Evolutionary conservation across 306 rosid genomes (phyloP).

Genomic region (Prunus dulcis): DNA sequence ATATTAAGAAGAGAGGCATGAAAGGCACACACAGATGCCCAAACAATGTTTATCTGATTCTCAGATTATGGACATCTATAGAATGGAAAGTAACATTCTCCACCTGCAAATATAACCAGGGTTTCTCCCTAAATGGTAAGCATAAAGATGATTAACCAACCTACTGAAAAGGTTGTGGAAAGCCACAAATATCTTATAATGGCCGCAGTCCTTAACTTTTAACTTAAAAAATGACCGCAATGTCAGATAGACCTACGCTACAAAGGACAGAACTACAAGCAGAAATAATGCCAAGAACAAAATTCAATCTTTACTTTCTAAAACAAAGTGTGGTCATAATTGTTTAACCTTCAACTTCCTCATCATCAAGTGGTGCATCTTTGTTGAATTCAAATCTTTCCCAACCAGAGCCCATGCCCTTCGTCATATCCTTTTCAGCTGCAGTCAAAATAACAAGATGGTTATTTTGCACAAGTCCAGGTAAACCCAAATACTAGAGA

Average conservation of each 20-base stretch:
- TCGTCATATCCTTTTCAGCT: conserved; percentile 64
- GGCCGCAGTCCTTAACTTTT: neutral
- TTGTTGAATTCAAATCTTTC: conserved; percentile 82
- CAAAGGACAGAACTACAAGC: neutral
- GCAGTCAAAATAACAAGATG: conserved; percentile 25
- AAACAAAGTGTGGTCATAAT: neutral
- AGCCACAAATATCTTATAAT: neutral
- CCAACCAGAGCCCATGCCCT: conserved; percentile 76
- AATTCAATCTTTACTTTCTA: neutral
- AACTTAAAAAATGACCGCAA: neutral
- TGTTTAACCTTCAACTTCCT: conserved; percentile 61
- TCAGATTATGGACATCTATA: neutral
- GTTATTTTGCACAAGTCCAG: neutral
- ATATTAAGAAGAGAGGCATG: neutral
- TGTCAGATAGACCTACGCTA: neutral
- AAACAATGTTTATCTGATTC: neutral
- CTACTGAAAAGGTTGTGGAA: neutral
- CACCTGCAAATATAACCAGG: neutral
- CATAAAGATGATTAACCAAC: neutral
- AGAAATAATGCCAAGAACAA: neutral
- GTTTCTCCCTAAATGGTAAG: neutral
- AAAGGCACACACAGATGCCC: neutral
- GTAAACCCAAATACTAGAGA: neutral
- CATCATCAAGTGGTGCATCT: conserved; percentile 92
- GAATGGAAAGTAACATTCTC: neutral